Conservation (phyloP, 2,329 filamentous ascomycete species). For the Karstenula rhodostoma region DNA sequence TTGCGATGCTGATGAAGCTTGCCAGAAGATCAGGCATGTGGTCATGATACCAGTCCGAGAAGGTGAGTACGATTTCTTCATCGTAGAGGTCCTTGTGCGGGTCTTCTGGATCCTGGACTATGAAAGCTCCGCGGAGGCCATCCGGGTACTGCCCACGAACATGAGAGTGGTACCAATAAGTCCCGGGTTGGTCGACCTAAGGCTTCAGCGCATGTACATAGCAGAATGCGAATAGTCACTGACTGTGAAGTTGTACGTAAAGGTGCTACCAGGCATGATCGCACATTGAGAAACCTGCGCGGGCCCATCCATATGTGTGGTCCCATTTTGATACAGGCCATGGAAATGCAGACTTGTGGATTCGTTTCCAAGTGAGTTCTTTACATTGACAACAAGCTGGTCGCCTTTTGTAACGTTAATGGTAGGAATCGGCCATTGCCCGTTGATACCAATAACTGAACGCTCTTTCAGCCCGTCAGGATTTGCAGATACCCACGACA, state of each 20-base stretch:
- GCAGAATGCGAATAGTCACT: conserved; percentile 1
- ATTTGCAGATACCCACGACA: conserved; percentile 64
- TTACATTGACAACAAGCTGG: conserved; percentile 71
- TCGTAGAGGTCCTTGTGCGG: conserved; percentile 62
- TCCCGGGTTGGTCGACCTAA: conserved; percentile 61
- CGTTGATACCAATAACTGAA: conserved; percentile 74
- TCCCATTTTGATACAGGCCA: conserved; percentile 79
- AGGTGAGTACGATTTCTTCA: conserved; percentile 69
- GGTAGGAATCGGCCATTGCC: conserved; percentile 75
- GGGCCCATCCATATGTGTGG: conserved; percentile 77
- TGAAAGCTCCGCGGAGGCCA: conserved; percentile 71
- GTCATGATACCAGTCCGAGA: conserved; percentile 79
- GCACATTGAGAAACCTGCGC: conserved; percentile 65
- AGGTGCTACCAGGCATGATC: conserved; percentile 69
- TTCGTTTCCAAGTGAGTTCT: conserved; percentile 71
- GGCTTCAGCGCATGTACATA: conserved; percentile 45
- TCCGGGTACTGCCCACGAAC: conserved; percentile 69
- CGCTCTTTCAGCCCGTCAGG: conserved; percentile 61
- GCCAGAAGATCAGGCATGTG: conserved; percentile 55
- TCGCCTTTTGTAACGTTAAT: conserved; percentile 79
- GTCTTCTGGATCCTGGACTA: conserved; percentile 68
- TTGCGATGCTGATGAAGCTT: conserved; percentile 57
- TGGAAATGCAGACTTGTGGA: conserved; percentile 78
- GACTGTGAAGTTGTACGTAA: conserved; percentile 65
- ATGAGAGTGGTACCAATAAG: conserved; percentile 75